Percentiles rank a stretch among this genome's conserved stretches.
These are phyloP conservation scores for Suillus cothurnatus DNA, from an alignment of 768 basidiomycete species.

Conservation along the genomic window DNA sequence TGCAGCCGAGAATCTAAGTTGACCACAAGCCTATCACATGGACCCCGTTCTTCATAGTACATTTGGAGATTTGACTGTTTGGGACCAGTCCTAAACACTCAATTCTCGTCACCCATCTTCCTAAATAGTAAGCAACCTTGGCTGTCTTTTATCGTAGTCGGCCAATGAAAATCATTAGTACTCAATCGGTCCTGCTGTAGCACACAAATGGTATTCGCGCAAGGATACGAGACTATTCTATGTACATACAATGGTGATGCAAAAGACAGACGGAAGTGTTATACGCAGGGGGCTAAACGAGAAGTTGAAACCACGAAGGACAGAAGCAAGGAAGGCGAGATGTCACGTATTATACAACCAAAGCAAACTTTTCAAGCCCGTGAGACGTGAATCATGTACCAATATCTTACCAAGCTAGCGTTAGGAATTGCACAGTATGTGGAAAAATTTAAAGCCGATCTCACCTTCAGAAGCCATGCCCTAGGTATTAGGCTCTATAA, in stretches of 20 bases:
- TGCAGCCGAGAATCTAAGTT: no score
- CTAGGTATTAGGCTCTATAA: constrained; percentile 9
- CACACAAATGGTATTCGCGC: no score
- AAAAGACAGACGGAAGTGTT: neutral
- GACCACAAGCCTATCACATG: neutral
- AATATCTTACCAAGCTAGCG: neutral
- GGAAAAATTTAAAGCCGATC: neutral
- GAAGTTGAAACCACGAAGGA: neutral
- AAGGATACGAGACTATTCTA: no score
- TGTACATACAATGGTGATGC: neutral
- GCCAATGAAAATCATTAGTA: no score
- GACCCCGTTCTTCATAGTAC: neutral
- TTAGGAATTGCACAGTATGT: neutral
- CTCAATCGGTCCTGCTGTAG: no score
- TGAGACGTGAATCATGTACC: neutral
- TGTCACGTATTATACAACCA: neutral
- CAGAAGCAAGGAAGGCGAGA: neutral
- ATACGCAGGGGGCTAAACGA: neutral
- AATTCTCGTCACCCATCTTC: no score
- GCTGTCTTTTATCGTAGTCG: no score
- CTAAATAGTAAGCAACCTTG: no score
- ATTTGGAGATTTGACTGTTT: neutral
- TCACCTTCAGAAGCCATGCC: neutral
- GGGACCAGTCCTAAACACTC: no score
- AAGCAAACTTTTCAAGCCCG: neutral